Base-by-base conservation (phyloP, 208 protist genomes). In the Trypanosoma theileri region DNA sequence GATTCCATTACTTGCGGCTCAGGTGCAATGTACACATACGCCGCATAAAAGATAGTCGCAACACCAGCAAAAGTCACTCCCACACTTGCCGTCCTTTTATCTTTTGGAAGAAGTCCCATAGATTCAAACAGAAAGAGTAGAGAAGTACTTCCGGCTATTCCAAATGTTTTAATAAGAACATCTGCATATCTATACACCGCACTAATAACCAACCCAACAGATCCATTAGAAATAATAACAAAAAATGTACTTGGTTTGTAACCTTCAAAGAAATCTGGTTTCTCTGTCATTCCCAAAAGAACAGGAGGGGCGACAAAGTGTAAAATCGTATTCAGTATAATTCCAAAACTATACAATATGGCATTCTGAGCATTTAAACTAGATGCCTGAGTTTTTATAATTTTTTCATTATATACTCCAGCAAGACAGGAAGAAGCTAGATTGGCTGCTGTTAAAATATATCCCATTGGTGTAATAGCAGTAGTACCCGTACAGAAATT, bases 141-240 rank as follows among this genome's bases (percentile, higher is more conserved):
- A 35, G 45, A 50, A 13, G 66, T 71, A 45, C 66, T 71, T 16
- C 17, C 3, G 46, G 66, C 55, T 10, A 71, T 24, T 4, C 66
- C 66, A 62, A 71, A 71, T 54, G 66, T 71, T 42, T 71, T 71
- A 10, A 71, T 26, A 13, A 71, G 12, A 50, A 64, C 66, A 64
- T 71, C 66, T 6, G 55, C 66, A 41, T 71, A 71, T 53, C 64
- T 64, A 46, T 71, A 71, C n/a, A 71, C 66, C 6, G 55, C 31
- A 4, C 26, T 71, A 14, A 71, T 71, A 3, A 71, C 40, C 19
- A 71, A 61, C 16, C 66, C 66, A 28, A 71, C 22, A 19, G 52
- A 61, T n/a, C 66, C 66, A 51, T 55, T 61, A 9, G 55, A 53
- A 17, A 71, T 42, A 48, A 71, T 42, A 11, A 71, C 24, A 3